phyloP scores from a whole-genome alignment of 2,329 filamentous ascomycete genomes.

The Talaromyces amestolkiae region DNA sequence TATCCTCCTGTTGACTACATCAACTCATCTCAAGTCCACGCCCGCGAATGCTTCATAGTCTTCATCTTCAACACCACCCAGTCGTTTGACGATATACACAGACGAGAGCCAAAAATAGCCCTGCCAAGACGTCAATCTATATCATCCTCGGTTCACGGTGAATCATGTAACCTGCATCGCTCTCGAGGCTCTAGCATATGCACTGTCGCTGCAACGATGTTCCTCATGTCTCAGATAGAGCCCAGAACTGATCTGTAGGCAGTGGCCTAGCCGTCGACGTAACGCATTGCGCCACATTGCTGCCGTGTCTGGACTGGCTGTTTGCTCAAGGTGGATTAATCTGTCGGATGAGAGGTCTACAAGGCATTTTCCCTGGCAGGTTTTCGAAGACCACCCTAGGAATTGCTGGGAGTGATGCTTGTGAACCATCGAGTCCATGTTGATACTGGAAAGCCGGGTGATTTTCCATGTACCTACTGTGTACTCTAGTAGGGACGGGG shows the following conservation, averaged over 20 bases:
- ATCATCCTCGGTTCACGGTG: neutral
- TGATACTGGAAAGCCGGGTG: neutral
- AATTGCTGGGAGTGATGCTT: neutral
- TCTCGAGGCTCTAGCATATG: neutral
- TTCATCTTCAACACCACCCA: neutral
- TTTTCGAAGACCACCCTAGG: neutral
- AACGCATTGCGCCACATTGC: slow-evolving; percentile 11
- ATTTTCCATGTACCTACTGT: neutral
- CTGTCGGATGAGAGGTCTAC: neutral
- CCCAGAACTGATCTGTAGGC: neutral
- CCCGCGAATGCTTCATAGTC: neutral
- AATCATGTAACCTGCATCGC: neutral
- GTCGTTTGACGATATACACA: neutral
- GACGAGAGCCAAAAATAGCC: slow-evolving; percentile 5
- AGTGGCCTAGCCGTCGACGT: slow-evolving; percentile 8
- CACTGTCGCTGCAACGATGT: neutral
- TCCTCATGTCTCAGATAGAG: neutral
- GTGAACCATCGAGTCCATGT: neutral
- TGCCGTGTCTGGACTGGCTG: neutral
- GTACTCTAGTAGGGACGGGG: neutral
- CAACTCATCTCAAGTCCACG: neutral
- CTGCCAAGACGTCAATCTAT: neutral
- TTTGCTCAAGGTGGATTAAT: neutral
- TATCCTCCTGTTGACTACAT: neutral
- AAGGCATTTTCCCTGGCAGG: neutral